phyloP scores from a whole-genome alignment of 1,139 yeast species.

The Pichia kudriavzevii region DNA sequence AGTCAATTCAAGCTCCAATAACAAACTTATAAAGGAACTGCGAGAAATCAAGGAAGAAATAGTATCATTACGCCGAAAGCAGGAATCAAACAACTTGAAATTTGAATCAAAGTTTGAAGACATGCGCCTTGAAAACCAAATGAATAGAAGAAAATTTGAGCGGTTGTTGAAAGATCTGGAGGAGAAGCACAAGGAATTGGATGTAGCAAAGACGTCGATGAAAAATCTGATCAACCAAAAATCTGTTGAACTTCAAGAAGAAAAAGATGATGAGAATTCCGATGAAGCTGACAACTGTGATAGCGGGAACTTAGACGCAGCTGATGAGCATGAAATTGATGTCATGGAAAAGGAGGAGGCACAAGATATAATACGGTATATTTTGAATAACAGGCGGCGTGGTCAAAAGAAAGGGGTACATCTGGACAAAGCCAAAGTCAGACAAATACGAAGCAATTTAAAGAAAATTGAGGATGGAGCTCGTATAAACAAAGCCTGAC shows the following conservation, averaged over 20 bases:
- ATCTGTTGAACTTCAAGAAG: neutral
- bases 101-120: slow-evolving; percentile 24
- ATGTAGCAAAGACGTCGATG: slow-evolving; percentile 16
- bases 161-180: slow-evolving; percentile 20
- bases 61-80: slow-evolving; percentile 19
- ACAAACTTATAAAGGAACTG: slow-evolving; percentile 16
- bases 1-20: slow-evolving; percentile 14
- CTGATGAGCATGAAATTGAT: slow-evolving; percentile 1
- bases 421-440: neutral
- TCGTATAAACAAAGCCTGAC: too few relatives aligned
- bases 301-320: slow-evolving; percentile 1
- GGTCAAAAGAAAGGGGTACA: neutral
- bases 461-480: slow-evolving; percentile 7
- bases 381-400: slow-evolving; percentile 5
- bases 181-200: slow-evolving; percentile 20
- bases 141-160: slow-evolving; percentile 21
- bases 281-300: neutral
- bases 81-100: slow-evolving; percentile 21
- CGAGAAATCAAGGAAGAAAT: slow-evolving; percentile 19
- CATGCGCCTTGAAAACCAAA: slow-evolving; percentile 21
- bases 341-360: slow-evolving; percentile 8
- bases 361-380: slow-evolving; percentile 6
- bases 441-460: slow-evolving; percentile 6
- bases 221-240: slow-evolving; percentile 7
- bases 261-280: neutral